Percentiles rank a stretch among this genome's conserved stretches.
Conservation (phyloP, 768 basidiomycete species). For the Mycena albidolilacea region DNA sequence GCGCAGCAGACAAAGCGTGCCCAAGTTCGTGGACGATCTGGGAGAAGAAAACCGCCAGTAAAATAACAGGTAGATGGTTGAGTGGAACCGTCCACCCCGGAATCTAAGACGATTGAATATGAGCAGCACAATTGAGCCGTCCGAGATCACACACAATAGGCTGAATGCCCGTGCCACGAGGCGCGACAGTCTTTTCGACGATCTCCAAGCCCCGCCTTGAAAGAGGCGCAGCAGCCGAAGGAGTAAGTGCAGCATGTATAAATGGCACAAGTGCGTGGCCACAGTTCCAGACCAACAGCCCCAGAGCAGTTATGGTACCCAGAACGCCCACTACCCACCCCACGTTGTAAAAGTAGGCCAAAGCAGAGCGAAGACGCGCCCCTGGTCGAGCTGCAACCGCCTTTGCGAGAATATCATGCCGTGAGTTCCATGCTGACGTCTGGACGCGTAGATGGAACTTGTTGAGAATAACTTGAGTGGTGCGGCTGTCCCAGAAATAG, state of each 20-base stretch:
- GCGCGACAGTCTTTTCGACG: slow-evolving; percentile 21
- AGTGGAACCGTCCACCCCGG: slow-evolving; percentile 88
- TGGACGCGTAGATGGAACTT: slow-evolving; percentile 58
- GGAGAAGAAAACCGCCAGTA: slow-evolving; percentile 71
- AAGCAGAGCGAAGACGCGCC: slow-evolving; percentile 41
- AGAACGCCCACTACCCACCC: slow-evolving; percentile 62
- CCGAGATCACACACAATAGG: slow-evolving; percentile 51
- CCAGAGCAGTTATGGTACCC: slow-evolving; percentile 7
- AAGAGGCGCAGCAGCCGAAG: slow-evolving; percentile 16
- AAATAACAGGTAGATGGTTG: slow-evolving; percentile 75
- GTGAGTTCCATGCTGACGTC: slow-evolving; percentile 64
- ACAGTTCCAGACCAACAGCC: slow-evolving; percentile 57
- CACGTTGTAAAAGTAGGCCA: slow-evolving; percentile 63
- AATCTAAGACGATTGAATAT: slow-evolving; percentile 62
- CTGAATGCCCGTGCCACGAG: slow-evolving; percentile 38
- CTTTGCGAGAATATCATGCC: slow-evolving; percentile 61
- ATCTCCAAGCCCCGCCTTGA: slow-evolving; percentile 38
- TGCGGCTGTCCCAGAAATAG: slow-evolving; percentile 40
- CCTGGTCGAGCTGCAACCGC: slow-evolving; percentile 51
- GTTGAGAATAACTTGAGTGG: slow-evolving; percentile 44
- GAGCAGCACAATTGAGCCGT: background rate
- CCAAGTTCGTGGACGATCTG: slow-evolving; percentile 88
- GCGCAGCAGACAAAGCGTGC: slow-evolving; percentile 82
- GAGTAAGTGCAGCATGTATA: slow-evolving; percentile 25
- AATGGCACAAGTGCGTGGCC: slow-evolving; percentile 30